Evolutionary conservation across 1,284 basidiomycete species (phyloP), one percentile per base, ranked within the genome.

Genomic region (Ceratorhiza oryzae-sativae): DNA sequence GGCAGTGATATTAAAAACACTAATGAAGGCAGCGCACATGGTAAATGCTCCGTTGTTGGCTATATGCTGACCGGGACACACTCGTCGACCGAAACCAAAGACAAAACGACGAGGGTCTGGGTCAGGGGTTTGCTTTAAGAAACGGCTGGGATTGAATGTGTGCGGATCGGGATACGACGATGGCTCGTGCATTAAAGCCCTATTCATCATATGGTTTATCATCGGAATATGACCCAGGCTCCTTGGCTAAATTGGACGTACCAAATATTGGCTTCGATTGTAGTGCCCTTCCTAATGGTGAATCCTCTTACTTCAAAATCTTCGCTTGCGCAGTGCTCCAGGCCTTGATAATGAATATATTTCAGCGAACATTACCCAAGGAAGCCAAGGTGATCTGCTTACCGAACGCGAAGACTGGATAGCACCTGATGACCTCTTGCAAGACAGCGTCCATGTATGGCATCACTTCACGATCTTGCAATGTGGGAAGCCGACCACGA

Each of bases 391-490:
- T n/a, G 49, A 49, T 4, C 1, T 18, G 27, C 63, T 34, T 36
- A 48, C 63, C 71, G 10, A 65, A 27, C 0, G 63, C 27, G 12
- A 58, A 30, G 9, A 58, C 27, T 27, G 63, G 62, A 30, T 42
- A 59, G 12, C 46, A 59, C 20, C 71, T 39, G 15, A 48, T 67
- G 2, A 74, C 67, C 34, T 71, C 77, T 45, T 77, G 75, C 32
- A 76, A 30, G n/a, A 77, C 73, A 5, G 74, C 73, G 4, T 73
- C 65, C 9, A 75, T 56, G 61, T 77, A 77, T 5, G 74, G 74
- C 8, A 77, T 36, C 2, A 60, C 32, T 5, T 60, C 58, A 0
- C 65, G 63, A 60, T 71, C 72, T 4, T 60, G 15, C 27, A 73
- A 41, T 3, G 13, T 56, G 2, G 72, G 72, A 13, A 73, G 36